These are phyloP conservation scores for Fusarium fujikuroi DNA, from an alignment of 2,329 filamentous ascomycete genomes.

Conservation along the genomic window DNA sequence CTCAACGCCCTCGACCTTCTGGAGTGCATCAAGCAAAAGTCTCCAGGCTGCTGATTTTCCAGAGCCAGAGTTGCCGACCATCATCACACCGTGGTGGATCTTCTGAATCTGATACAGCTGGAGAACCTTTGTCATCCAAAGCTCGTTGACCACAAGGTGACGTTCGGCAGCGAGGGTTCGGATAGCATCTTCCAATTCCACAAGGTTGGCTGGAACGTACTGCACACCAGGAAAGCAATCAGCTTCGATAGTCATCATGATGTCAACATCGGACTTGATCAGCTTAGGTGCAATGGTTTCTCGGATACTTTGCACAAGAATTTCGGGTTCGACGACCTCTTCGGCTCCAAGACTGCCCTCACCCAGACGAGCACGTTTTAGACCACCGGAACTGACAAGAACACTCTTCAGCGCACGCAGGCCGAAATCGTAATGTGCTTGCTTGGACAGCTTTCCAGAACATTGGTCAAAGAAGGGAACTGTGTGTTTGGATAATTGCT, in stretches of 20 bases:
- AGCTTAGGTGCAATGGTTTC: constrained; percentile 99
- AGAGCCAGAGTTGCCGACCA: constrained; percentile 97
- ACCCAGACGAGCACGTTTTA: constrained; percentile 84
- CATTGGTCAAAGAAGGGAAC: constrained; percentile 99
- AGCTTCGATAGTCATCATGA: constrained; percentile 84
- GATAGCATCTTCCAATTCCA: constrained; percentile 82
- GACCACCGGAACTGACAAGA: constrained; percentile 93
- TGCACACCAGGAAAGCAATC: constrained; percentile 91
- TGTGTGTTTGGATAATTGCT: constrained; percentile 90
- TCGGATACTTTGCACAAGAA: constrained; percentile 97
- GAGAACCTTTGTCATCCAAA: constrained; percentile 97
- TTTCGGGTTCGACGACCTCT: constrained; percentile 89
- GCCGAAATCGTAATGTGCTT: constrained; percentile 99
- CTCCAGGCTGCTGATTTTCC: constrained; percentile 98
- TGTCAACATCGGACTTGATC: constrained; percentile 89
- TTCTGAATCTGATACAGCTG: constrained; percentile 98
- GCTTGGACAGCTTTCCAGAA: constrained; percentile 82
- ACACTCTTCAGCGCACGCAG: constrained; percentile 98
- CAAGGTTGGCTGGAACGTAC: constrained; percentile 90
- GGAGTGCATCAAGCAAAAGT: constrained; percentile 87
- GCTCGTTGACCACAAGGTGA: constrained; percentile 88
- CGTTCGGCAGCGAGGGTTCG: constrained; percentile 83
- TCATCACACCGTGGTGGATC: constrained; percentile 99
- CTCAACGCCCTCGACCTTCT: constrained; percentile 89
- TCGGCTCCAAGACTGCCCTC: constrained; percentile 70